Percentiles rank a stretch among this genome's conserved stretches.
Conservation (phyloP, 2,329 filamentous ascomycete genomes). For the Tolypocladium cylindrosporum region DNA sequence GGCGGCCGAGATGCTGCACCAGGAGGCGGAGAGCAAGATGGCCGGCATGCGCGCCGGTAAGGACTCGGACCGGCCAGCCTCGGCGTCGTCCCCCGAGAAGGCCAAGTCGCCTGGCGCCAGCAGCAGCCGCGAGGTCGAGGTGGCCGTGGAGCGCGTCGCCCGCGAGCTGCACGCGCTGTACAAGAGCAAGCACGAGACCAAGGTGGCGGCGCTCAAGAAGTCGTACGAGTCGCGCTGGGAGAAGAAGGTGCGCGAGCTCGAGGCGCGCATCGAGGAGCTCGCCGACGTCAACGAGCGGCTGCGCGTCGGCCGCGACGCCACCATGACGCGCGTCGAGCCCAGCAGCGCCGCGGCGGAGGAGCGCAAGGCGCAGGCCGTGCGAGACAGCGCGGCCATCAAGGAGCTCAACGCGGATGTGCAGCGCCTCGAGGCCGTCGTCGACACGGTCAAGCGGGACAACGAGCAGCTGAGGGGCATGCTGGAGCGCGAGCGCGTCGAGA, state of each 20-base stretch:
- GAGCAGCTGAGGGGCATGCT: conserved; percentile 53
- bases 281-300: conserved; percentile 67
- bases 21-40: conserved; percentile 67
- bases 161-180: conserved; percentile 86
- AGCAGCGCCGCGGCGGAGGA: conserved; percentile 36
- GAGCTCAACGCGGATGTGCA: conserved; percentile 65
- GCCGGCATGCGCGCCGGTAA: conserved; percentile 61
- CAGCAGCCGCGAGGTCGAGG: conserved; percentile 60
- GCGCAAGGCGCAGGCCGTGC: conserved; percentile 46
- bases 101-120: conserved; percentile 22
- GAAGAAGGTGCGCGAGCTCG: conserved; percentile 74
- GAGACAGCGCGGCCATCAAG: conserved; percentile 56
- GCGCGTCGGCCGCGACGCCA: conserved; percentile 53
- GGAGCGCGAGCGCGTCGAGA: conserved; percentile 68
- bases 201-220: conserved; percentile 82
- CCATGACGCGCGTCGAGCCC: conserved; percentile 46
- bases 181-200: conserved; percentile 95
- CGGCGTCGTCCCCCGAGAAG: conserved; percentile 26
- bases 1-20: conserved; percentile 64
- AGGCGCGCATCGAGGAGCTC: conserved; percentile 59
- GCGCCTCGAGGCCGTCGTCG: conserved; percentile 63
- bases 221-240: conserved; percentile 81
- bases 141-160: conserved; percentile 84
- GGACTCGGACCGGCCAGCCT: conserved; percentile 22
- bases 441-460: conserved; percentile 61